phyloP scores from a whole-genome alignment of 148 eudicot species.

The Euryodendron excelsum region DNA sequence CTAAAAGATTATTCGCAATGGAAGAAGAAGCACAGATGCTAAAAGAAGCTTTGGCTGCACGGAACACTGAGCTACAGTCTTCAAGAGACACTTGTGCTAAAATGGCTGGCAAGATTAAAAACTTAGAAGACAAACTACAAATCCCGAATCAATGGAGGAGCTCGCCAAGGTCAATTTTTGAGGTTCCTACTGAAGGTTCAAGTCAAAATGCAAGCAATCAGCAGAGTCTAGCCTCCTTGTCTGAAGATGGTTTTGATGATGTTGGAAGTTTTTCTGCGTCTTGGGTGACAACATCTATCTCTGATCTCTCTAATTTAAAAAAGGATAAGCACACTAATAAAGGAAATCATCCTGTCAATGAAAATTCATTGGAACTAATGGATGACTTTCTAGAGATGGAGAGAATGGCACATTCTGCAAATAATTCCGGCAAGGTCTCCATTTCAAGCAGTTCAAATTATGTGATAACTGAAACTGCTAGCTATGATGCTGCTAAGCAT shows the following conservation, averaged over 20 bases:
- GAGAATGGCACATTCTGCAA: slow-evolving; percentile 7
- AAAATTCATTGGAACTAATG: slow-evolving; percentile 11
- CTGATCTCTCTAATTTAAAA: neutral
- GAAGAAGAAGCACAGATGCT: slow-evolving; percentile 17
- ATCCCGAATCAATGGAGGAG: slow-evolving; percentile 6
- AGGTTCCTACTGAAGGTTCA: slow-evolving; percentile 5
- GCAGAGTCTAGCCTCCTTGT: slow-evolving; percentile 10
- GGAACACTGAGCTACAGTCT: slow-evolving; percentile 9
- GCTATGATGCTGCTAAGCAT: neutral
- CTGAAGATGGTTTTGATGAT: slow-evolving; percentile 17
- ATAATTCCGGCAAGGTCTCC: neutral
- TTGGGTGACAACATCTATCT: slow-evolving; percentile 4
- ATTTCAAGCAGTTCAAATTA: neutral
- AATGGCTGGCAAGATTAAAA: neutral
- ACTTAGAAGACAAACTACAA: slow-evolving; percentile 14
- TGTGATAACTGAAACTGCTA: neutral
- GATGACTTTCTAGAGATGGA: slow-evolving; percentile 23
- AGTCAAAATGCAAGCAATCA: slow-evolving; percentile 15
- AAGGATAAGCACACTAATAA: slow-evolving; percentile 3
- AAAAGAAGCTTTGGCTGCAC: slow-evolving; percentile 16
- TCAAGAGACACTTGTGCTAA: slow-evolving; percentile 17
- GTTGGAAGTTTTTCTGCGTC: slow-evolving; percentile 5
- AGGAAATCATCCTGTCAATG: neutral
- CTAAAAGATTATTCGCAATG: neutral
- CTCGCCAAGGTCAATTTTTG: slow-evolving; percentile 18